phyloP scores from a whole-genome alignment of 1,139 yeast genomes.

The Kurtzmaniella quercitrusa region DNA sequence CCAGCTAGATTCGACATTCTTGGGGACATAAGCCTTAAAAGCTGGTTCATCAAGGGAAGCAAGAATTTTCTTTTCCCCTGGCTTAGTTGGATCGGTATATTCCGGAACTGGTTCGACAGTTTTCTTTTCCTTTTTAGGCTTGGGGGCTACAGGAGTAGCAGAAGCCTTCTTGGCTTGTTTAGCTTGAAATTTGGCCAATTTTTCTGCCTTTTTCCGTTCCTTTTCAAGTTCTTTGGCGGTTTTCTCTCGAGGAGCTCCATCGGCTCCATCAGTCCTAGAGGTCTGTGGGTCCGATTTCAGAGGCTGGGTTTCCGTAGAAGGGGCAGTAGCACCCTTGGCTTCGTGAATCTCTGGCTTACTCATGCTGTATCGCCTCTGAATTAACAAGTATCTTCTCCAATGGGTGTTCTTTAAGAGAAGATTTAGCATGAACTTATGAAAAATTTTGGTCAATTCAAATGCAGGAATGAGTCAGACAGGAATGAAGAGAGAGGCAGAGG shows the following conservation, averaged over 20 bases:
- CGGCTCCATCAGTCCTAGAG: slow-evolving; percentile 9
- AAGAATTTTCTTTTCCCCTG: slow-evolving; percentile 88
- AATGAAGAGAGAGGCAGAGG: background rate
- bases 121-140: slow-evolving; percentile 70
- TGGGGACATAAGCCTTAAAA: slow-evolving; percentile 89
- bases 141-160: slow-evolving; percentile 36
- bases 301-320: slow-evolving; percentile 8
- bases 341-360: slow-evolving; percentile 6
- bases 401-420: slow-evolving; percentile 13
- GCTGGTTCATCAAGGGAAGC: slow-evolving; percentile 87
- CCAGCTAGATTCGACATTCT: slow-evolving; percentile 95
- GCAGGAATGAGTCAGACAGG: background rate
- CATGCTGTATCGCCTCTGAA: slow-evolving; percentile 5
- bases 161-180: slow-evolving; percentile 79
- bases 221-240: slow-evolving; percentile 81
- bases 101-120: slow-evolving; percentile 72
- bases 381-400: slow-evolving; percentile 5
- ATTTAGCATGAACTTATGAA: slow-evolving; percentile 14
- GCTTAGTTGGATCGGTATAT: slow-evolving; percentile 73
- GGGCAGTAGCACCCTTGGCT: slow-evolving; percentile 10
- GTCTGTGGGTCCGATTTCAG: background rate
- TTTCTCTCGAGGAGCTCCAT: slow-evolving; percentile 32
- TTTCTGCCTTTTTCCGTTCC: slow-evolving; percentile 95
- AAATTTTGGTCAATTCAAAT: slow-evolving; percentile 1
- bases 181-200: slow-evolving; percentile 89